Conservation (phyloP, 192 early-diverging fungal genomes). For the Mortierella alpina region DNA sequence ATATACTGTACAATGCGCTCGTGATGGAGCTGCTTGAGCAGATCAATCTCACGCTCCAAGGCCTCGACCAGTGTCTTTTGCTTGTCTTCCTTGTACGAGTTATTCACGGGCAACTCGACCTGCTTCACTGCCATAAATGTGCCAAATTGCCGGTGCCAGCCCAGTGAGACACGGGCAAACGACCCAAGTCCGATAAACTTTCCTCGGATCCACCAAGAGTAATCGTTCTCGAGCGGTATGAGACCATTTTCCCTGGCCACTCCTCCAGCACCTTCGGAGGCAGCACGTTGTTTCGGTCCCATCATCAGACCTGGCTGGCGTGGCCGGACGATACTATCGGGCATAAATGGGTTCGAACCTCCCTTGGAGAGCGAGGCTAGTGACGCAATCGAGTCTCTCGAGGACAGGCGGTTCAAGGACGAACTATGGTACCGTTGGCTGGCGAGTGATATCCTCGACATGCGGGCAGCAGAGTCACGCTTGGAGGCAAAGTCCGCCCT, state of each 20-base stretch:
- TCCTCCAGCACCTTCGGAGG: neutral
- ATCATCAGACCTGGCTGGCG: constrained; percentile 8
- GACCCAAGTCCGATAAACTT: constrained; percentile 94
- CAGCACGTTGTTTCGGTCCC: constrained; percentile 13
- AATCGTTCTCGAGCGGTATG: constrained; percentile 43
- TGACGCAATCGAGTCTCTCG: constrained; percentile 34
- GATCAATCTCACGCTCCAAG: constrained; percentile 87
- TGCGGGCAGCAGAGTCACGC: constrained; percentile 25
- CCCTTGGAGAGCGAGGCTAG: constrained; percentile 5
- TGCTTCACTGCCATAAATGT: constrained; percentile 98
- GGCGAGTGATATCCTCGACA: constrained; percentile 44
- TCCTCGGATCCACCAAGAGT: constrained; percentile 85
- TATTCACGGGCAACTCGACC: constrained; percentile 82
- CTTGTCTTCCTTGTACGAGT: constrained; percentile 74
- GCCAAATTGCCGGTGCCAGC: constrained; percentile 87
- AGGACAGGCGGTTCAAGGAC: constrained; percentile 26
- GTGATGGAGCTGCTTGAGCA: constrained; percentile 93
- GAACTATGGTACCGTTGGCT: constrained; percentile 46
- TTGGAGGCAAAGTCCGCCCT: constrained; percentile 14
- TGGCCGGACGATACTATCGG: constrained; percentile 19
- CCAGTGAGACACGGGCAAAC: constrained; percentile 95
- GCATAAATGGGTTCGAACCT: constrained; percentile 2
- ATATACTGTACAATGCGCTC: constrained; percentile 97
- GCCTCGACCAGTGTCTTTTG: constrained; percentile 87
- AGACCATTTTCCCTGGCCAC: constrained; percentile 13